phyloP scores from a whole-genome alignment of 1,139 yeast genomes.

The Hyphopichia burtonii region DNA sequence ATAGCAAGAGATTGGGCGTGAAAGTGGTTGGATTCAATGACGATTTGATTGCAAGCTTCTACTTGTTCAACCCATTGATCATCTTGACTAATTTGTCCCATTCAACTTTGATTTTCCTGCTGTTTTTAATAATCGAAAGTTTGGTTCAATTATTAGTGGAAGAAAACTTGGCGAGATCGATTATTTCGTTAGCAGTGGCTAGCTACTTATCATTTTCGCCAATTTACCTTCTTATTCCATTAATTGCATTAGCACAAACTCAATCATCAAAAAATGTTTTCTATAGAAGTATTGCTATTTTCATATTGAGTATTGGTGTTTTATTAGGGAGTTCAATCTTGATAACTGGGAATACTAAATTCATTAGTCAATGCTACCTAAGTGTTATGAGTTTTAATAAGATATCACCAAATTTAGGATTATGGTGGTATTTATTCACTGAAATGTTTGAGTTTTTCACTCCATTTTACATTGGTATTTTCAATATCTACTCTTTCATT shows the following conservation, averaged over 20 bases:
- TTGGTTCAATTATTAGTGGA: constrained; percentile 45
- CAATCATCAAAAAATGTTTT: constrained; percentile 13
- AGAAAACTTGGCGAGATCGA: constrained; percentile 42
- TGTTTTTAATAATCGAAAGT: constrained; percentile 54
- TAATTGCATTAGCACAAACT: constrained; percentile 39
- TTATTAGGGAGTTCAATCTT: constrained; percentile 36
- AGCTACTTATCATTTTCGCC: constrained; percentile 67
- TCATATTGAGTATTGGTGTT: constrained; percentile 23
- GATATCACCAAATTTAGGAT: constrained; percentile 80
- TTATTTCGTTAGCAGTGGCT: constrained; percentile 60
- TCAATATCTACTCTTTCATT: constrained; percentile 70
- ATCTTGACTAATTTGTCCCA: constrained; percentile 67
- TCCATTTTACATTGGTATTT: constrained; percentile 78
- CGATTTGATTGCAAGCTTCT: constrained; percentile 56
- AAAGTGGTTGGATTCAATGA: constrained; percentile 28
- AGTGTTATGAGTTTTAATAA: constrained; percentile 61
- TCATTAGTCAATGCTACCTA: constrained; percentile 61
- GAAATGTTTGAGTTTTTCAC: constrained; percentile 92
- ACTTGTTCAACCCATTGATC: constrained; percentile 77
- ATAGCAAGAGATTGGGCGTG: constrained; percentile 15
- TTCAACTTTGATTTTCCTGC: constrained; percentile 63
- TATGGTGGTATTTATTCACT: constrained; percentile 98
- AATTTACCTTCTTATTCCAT: constrained; percentile 54
- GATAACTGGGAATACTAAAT: constrained; percentile 40
- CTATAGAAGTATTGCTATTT: constrained; percentile 25